Percentiles rank a stretch among this genome's conserved stretches.
Evolutionary conservation across 2,329 filamentous ascomycete species (phyloP).

Genomic region (Apiospora malaysiana): DNA sequence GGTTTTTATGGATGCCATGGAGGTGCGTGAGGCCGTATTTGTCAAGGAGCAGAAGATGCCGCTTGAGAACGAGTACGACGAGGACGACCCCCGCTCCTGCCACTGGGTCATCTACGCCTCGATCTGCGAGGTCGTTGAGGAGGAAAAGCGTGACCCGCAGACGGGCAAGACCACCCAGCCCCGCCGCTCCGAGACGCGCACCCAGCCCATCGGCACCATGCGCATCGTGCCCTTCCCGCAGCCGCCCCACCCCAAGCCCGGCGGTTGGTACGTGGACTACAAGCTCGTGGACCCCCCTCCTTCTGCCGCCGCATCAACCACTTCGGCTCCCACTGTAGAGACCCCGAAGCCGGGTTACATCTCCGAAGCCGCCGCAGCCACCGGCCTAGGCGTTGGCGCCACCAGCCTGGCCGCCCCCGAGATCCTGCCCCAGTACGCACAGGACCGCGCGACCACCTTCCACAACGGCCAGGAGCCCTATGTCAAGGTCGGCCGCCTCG

Average conservation of each 20-base stretch:
- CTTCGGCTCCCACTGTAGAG: neutral
- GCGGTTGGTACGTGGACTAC: constrained; percentile 55
- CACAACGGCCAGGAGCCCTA: constrained; percentile 74
- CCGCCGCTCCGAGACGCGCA: constrained; percentile 50
- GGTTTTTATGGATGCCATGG: constrained; percentile 68
- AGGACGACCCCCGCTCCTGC: constrained; percentile 78
- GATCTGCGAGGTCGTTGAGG: constrained; percentile 53
- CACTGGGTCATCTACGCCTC: constrained; percentile 88
- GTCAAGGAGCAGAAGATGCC: constrained; percentile 64
- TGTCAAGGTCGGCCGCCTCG: constrained; percentile 81
- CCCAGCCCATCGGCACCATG: constrained; percentile 73
- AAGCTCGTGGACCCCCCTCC: constrained; percentile 36
- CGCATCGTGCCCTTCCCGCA: constrained; percentile 85
- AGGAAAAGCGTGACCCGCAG: constrained; percentile 50
- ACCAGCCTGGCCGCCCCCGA: constrained; percentile 28
- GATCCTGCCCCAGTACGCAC: constrained; percentile 30
- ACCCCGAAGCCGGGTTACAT: neutral
- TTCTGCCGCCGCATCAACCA: neutral
- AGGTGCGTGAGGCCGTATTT: constrained; percentile 65
- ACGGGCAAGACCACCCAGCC: constrained; percentile 48
- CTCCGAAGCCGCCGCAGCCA: constrained; percentile 27
- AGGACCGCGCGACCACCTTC: constrained; percentile 54
- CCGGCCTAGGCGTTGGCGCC: constrained; percentile 28
- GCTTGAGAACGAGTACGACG: constrained; percentile 76
- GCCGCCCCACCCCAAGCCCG: constrained; percentile 62